These are phyloP conservation scores for Mycena galericulata DNA, from an alignment of 768 basidiomycete species.

Conservation along the genomic window DNA sequence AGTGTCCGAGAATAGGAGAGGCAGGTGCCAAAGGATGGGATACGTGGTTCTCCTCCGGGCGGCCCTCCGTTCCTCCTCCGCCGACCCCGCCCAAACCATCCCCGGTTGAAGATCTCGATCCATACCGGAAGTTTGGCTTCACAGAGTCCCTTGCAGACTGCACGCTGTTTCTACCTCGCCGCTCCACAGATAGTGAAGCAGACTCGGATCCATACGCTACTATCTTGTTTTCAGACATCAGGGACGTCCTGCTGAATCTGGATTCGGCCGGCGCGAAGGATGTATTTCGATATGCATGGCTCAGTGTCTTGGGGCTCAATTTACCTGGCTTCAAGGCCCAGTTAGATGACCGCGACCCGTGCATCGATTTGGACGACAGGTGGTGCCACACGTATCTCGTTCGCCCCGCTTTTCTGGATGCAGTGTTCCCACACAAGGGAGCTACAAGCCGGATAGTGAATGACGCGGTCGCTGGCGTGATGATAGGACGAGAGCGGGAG, in stretches of 20 bases:
- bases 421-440: slow-evolving; percentile 62
- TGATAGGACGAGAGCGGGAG: slow-evolving; percentile 75
- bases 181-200: slow-evolving; percentile 62
- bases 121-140: slow-evolving; percentile 74
- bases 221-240: slow-evolving; percentile 81
- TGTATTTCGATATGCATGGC: slow-evolving; percentile 75
- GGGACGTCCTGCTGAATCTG: slow-evolving; percentile 64
- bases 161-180: slow-evolving; percentile 58
- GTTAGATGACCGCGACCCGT: slow-evolving; percentile 29
- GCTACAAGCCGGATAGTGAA: slow-evolving; percentile 52
- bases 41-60: slow-evolving; percentile 63
- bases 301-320: slow-evolving; percentile 77
- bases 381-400: slow-evolving; percentile 68
- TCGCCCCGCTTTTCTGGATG: slow-evolving; percentile 56
- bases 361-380: slow-evolving; percentile 71
- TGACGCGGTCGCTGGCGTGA: slow-evolving; percentile 73
- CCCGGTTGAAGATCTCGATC: slow-evolving; percentile 59
- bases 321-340: slow-evolving; percentile 73
- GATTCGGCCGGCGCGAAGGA: slow-evolving; percentile 58
- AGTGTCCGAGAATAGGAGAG: slow-evolving; percentile 82
- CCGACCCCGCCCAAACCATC: slow-evolving; percentile 19
- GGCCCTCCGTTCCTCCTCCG: slow-evolving; percentile 23
- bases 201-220: slow-evolving; percentile 77
- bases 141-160: slow-evolving; percentile 67
- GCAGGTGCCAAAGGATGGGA: slow-evolving; percentile 75